Conservation (phyloP, 2,329 filamentous ascomycete genomes). For the Colletotrichum costaricense region DNA sequence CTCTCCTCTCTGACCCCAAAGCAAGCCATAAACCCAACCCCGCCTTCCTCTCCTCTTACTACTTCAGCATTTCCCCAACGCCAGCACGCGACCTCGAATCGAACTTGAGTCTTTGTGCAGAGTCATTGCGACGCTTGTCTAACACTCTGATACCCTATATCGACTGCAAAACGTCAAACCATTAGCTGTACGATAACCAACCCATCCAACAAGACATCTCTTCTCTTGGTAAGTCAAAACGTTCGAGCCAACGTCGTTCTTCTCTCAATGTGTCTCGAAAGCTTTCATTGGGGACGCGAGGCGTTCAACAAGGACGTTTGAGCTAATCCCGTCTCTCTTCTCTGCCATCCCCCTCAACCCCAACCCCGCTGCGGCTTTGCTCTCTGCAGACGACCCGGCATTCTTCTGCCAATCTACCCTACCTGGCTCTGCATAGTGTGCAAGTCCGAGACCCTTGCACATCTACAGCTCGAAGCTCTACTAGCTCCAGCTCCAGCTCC, state of each 20-base stretch:
- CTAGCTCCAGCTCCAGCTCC: background rate
- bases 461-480: background rate
- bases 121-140: background rate
- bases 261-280: constrained; percentile 24
- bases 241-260: background rate
- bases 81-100: constrained; percentile 4
- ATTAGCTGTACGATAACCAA: background rate
- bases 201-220: background rate
- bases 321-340: constrained; percentile 9
- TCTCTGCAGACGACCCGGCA: constrained; percentile 10
- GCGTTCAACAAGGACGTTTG: constrained; percentile 33
- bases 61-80: background rate
- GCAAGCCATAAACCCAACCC: constrained; percentile 8
- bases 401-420: background rate
- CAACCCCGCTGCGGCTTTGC: constrained; percentile 25
- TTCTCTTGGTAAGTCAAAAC: constrained; percentile 11
- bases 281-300: constrained; percentile 33
- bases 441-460: constrained; percentile 6
- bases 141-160: background rate
- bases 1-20: background rate
- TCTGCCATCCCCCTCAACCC: constrained; percentile 5
- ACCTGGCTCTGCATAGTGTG: constrained; percentile 14
- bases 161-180: background rate
- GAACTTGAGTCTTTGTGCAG: background rate
- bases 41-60: background rate